Base-by-base conservation (phyloP, 139 green algal genomes). In the Chlamydomonas sphaeroides region DNA sequence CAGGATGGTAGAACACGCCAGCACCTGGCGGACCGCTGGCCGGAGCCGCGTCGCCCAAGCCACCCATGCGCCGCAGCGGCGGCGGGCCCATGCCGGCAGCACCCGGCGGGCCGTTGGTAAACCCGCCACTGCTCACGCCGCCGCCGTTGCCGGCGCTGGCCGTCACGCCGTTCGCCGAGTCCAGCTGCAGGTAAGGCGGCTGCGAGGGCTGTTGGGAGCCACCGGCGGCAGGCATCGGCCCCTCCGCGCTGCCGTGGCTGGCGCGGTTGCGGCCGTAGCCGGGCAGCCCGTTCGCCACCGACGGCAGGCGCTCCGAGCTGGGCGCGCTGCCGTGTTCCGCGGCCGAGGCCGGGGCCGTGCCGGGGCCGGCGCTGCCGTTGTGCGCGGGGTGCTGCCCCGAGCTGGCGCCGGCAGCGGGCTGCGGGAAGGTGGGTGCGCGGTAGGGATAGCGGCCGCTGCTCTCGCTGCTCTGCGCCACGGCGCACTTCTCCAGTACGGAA, bases 401-500 rank as follows among this genome's bases (percentile, higher is more conserved):
- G 76, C 63, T 83, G 45, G 45, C 62, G 26, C 76, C 76, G 1
- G 33, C 62, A 25, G n/a, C 70, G 48, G 8, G 45, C 21, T 30
- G 45, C 33, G 62, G 62, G 48, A 41, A 66, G 25, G 76, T 83
- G 63, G 76, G 76, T 21, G 62, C 62, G 42, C 76, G 76, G 33
- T 73, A 83, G 59, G 76, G 76, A 33, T 65, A 53, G 38, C 41
- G 66, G 59, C 74, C 74, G 74, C 59, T 62, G 74, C 74, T 71
- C 32, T 73, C 76, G 45, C 62, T 66, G 25, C 38, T 20, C 25
- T 51, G 25, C n/a, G 45, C 5, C 32, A 53, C 76, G 11, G 20
- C 66, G 45, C 67, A 77, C 71, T 89, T 65, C 21, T 86, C 73
- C 39, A 91, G 63, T 0, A 86, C 79, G 5, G 69, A 39, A n/a